Base-by-base conservation (phyloP, 805 yeast genomes). In the Ogataea methanolica region DNA sequence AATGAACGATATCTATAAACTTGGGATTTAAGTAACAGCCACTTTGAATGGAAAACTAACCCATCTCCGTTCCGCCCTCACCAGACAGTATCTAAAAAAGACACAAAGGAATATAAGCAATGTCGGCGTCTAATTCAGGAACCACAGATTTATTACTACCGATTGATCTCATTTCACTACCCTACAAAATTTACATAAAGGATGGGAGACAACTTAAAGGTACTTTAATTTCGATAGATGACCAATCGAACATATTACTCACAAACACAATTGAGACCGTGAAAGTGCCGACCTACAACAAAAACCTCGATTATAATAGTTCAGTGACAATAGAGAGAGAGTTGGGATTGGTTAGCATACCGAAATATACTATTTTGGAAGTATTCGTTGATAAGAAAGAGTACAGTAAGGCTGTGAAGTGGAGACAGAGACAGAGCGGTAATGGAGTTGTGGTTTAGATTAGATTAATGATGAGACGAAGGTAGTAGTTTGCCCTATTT, bases 321-420 rank as follows among this genome's bases (percentile, higher is more conserved):
- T 26, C 31, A 50, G 49, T 15, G 56, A 52, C 14, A 39, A 41
- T 9, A 51, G 52, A 15, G 44, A 65, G 84, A 51, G 70, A 69
- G 40, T 55, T 78, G 37, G 84, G 83, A 0, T 58, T 79, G 9
- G 80, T 79, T n/a, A 77, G 83, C 53, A 71, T 79, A 3, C 82
- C 81, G 0, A 63, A 67, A 44, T 52, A 54, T 1, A 64, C 78
- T 4, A 71, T 78, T 2, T 43, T 48, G 2, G 58, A 60, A 19
- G 58, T 68, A 2, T 59, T 53, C 23, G 53, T 71, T 12, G 52
- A 59, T 7, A 43, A 50, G 51, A 41, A 36, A 9, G 67, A 63
- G 33, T 60, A 54, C 47, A 36, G 47, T 6, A 50, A 48, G 37
- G 48, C 49, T 16, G 22, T 51, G 2, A 34, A 45, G 21, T 58